Percentiles rank a stretch among this genome's conserved stretches.
phyloP scores from a whole-genome alignment of 2,329 filamentous ascomycete genomes.

The Colletotrichum gloeosporioides region DNA sequence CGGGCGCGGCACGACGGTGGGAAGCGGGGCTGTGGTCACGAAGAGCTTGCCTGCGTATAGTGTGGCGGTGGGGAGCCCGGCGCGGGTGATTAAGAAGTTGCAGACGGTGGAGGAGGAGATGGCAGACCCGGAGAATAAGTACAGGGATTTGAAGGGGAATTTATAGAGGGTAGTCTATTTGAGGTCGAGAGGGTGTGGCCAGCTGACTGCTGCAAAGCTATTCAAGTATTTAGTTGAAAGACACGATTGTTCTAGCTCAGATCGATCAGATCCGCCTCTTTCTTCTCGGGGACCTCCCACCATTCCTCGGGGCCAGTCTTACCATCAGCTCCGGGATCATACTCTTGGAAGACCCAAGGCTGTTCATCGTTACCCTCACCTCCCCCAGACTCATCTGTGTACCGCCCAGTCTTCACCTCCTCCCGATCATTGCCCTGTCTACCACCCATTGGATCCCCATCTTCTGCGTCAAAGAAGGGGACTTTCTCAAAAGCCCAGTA shows the following conservation, averaged over 20 bases:
- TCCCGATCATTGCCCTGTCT: too few species aligned
- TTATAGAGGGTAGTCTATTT: not conserved
- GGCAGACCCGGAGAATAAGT: slow-evolving; percentile 3
- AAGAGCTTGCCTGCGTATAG: slow-evolving; percentile 38
- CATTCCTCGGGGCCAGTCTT: not conserved
- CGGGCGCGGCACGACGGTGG: slow-evolving; percentile 44
- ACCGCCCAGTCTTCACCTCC: rapidly evolving
- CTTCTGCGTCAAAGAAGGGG: too few species aligned
- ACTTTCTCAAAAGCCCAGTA: not conserved
- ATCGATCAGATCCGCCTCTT: not conserved
- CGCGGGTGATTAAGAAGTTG: slow-evolving; percentile 33
- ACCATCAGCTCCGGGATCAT: not conserved
- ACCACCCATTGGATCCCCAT: too few species aligned
- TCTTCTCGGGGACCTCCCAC: not conserved
- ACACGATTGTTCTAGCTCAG: not conserved
- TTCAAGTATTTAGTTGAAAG: too few species aligned
- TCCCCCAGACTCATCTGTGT: rapidly evolving
- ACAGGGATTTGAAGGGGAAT: not conserved
- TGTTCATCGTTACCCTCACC: rapidly evolving
- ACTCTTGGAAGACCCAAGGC: not conserved
- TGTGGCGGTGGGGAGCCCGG: slow-evolving; percentile 42
- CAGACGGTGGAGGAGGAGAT: slow-evolving; percentile 13
- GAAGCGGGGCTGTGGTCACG: slow-evolving; percentile 43
- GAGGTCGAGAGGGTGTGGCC: too few species aligned
- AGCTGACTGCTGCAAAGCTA: too few species aligned